These are phyloP conservation scores for Phialophora chinensis DNA, from an alignment of 2,329 filamentous ascomycete species.

Conservation along the genomic window DNA sequence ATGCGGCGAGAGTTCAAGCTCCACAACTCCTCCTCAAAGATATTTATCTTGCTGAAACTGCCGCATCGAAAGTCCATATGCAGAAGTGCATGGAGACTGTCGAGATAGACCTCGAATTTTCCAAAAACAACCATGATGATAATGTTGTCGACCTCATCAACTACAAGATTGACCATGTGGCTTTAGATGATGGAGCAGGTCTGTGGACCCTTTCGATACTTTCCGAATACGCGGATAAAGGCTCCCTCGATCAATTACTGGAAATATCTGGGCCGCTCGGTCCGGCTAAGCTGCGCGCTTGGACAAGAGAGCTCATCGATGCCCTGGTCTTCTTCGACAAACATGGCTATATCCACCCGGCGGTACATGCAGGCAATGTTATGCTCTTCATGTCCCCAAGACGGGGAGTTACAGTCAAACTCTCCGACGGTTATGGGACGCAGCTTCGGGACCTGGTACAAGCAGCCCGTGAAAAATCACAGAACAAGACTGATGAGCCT, in stretches of 20 bases:
- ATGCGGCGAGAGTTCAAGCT: constrained; percentile 62
- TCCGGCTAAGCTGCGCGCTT: constrained; percentile 77
- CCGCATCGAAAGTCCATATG: constrained; percentile 66
- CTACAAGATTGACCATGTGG: constrained; percentile 72
- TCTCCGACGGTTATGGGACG: constrained; percentile 68
- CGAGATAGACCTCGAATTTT: constrained; percentile 74
- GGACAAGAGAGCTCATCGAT: constrained; percentile 90
- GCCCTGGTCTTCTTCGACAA: constrained; percentile 86
- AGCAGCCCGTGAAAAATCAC: constrained; percentile 57
- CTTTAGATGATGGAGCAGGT: constrained; percentile 49
- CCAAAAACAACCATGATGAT: constrained; percentile 76
- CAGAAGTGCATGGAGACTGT: constrained; percentile 78
- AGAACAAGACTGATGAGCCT: constrained; percentile 72
- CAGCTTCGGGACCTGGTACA: constrained; percentile 54
- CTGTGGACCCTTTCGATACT: constrained; percentile 77
- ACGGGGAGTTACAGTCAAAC: constrained; percentile 72
- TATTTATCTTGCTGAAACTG: constrained; percentile 63
- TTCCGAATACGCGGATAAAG: constrained; percentile 78
- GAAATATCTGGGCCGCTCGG: constrained; percentile 77
- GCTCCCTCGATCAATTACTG: constrained; percentile 80
- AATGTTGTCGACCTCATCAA: constrained; percentile 81
- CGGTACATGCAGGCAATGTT: constrained; percentile 80
- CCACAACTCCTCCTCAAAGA: constrained; percentile 76
- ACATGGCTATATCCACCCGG: constrained; percentile 80
- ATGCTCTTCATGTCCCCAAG: constrained; percentile 73